Evolutionary conservation across 78 protist genomes (phyloP).

Genomic region (Polysphondylium violaceum): DNA sequence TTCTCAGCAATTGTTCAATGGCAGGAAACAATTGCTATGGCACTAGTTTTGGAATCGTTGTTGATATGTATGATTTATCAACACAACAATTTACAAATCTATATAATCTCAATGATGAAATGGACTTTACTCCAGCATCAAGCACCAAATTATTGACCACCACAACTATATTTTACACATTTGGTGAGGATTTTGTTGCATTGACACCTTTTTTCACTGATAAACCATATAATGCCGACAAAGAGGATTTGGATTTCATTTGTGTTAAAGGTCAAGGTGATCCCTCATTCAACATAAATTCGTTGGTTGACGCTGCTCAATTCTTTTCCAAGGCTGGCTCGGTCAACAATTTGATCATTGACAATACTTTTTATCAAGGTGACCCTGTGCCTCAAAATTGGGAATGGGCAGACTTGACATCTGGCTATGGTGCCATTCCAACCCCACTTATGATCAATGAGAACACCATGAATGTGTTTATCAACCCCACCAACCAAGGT

Average conservation of each 20-base stretch:
- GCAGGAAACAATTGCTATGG: slow-evolving; percentile 29
- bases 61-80: slow-evolving; percentile 5
- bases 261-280: slow-evolving; percentile 67
- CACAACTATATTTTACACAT: background rate
- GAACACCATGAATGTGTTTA: slow-evolving; percentile 11
- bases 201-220: slow-evolving; percentile 55
- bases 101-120: slow-evolving; percentile 7
- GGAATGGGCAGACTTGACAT: slow-evolving; percentile 68
- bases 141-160: slow-evolving; percentile 60
- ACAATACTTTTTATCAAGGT: slow-evolving; percentile 13
- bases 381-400: slow-evolving; percentile 26
- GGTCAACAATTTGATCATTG: slow-evolving; percentile 4
- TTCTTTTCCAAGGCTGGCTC: slow-evolving; percentile 15
- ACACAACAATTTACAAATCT: background rate
- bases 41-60: slow-evolving; percentile 6
- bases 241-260: slow-evolving; percentile 7
- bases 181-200: slow-evolving; percentile 52
- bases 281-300: slow-evolving; percentile 29
- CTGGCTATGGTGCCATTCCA: slow-evolving; percentile 53
- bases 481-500: background rate
- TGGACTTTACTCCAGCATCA: slow-evolving; percentile 42
- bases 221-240: background rate
- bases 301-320: background rate
- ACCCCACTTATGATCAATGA: slow-evolving; percentile 66
- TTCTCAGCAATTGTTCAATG: slow-evolving; percentile 18